These are phyloP conservation scores for Fusarium brachygibbosum DNA, from an alignment of 2,329 filamentous ascomycete species.

Conservation along the genomic window DNA sequence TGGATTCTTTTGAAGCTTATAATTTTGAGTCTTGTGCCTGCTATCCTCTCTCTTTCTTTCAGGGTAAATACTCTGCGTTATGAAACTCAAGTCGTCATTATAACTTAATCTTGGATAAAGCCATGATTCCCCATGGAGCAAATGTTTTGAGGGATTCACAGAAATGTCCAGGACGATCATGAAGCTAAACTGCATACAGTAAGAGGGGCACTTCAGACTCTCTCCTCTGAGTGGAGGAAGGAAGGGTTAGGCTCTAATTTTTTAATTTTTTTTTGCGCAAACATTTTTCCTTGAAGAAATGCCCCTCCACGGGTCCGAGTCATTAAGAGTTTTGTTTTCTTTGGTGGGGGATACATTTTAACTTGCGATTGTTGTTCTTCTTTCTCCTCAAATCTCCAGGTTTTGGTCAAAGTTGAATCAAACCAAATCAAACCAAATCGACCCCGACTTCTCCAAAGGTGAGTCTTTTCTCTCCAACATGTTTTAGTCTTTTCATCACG, in stretches of 20 bases:
- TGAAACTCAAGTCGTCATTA: background rate
- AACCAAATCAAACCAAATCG: background rate
- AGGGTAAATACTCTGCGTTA: background rate
- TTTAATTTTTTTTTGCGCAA: conserved; percentile 31
- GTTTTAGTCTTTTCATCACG: conserved; percentile 25
- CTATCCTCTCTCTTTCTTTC: background rate
- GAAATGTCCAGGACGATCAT: background rate
- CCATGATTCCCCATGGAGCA: conserved; percentile 7
- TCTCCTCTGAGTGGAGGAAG: conserved; percentile 36
- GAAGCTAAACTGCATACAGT: conserved; percentile 49
- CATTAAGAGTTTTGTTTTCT: conserved; percentile 33
- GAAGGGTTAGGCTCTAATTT: conserved; percentile 44
- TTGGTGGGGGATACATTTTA: conserved; percentile 38
- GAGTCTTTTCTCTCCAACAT: conserved; percentile 17
- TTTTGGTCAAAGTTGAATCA: conserved; percentile 34
- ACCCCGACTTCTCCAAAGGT: conserved; percentile 14
- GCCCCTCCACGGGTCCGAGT: conserved; percentile 43
- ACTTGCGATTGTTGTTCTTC: conserved; percentile 28
- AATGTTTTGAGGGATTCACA: conserved; percentile 7
- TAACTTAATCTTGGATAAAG: conserved; percentile 2
- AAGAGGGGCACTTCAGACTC: conserved; percentile 51
- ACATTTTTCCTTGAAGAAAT: conserved; percentile 40
- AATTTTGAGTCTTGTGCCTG: background rate
- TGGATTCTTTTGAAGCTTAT: background rate
- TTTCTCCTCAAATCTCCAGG: conserved; percentile 30